phyloP scores from a whole-genome alignment of 2,329 filamentous ascomycete species.

The Fusarium sp. region DNA sequence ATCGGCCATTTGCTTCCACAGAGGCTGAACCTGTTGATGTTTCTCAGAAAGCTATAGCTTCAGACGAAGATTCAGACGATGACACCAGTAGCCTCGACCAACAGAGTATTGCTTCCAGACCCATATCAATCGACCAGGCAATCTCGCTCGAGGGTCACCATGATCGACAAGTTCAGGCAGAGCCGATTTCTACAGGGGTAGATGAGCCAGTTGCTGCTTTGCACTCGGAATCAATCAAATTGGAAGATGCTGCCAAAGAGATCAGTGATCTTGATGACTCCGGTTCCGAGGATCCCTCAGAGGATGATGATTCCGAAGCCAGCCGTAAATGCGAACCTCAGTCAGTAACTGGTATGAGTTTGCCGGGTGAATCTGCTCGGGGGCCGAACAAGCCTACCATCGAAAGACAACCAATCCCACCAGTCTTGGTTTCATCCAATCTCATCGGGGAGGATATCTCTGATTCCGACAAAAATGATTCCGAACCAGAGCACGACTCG shows the following conservation, averaged over 20 bases:
- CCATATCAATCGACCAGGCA: neutral
- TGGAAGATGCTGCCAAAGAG: neutral
- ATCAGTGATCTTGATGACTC: neutral
- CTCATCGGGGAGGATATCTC: neutral
- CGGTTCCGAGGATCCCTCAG: conserved; percentile 1
- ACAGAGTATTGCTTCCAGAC: neutral
- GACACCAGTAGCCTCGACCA: neutral
- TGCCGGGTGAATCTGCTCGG: neutral
- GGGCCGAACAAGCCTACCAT: neutral
- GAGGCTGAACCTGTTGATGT: neutral
- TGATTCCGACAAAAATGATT: neutral
- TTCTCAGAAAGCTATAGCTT: neutral
- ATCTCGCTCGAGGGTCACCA: neutral
- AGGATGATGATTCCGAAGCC: neutral
- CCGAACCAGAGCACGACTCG: conserved; percentile 5
- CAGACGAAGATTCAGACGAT: conserved; percentile 1
- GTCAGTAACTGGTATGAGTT: neutral
- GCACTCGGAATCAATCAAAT: neutral
- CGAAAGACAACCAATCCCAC: neutral
- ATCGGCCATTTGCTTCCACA: neutral
- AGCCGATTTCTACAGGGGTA: neutral
- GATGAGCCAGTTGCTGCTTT: neutral
- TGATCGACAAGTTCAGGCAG: neutral
- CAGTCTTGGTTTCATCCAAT: neutral
- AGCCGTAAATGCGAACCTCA: neutral